Percentiles rank a stretch among this genome's conserved stretches.
phyloP scores from a whole-genome alignment of 805 yeast species.

The Monosporozyma siamensis region DNA sequence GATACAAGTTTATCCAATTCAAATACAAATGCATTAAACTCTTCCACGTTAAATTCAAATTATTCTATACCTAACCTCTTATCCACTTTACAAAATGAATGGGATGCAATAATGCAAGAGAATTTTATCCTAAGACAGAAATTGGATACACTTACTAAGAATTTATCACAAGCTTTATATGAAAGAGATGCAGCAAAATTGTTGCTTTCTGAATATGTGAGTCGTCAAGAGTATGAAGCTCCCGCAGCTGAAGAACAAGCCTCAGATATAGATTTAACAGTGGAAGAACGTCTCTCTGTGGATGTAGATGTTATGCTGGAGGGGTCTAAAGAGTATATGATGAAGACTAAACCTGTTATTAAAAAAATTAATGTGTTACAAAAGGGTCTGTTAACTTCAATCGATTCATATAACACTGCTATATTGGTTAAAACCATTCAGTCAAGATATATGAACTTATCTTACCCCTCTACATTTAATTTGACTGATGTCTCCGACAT shows the following conservation, averaged over 20 bases:
- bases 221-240: neutral
- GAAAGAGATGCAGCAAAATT: slow-evolving; percentile 85
- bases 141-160: slow-evolving; percentile 54
- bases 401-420: neutral
- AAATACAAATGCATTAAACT: slow-evolving; percentile 22
- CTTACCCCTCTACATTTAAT: neutral
- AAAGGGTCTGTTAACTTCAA: neutral
- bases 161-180: slow-evolving; percentile 67
- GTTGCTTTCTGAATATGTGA: slow-evolving; percentile 51
- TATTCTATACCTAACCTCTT: slow-evolving; percentile 61
- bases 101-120: slow-evolving; percentile 82
- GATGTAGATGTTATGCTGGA: neutral
- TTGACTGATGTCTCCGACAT: neutral
- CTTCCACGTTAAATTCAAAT: slow-evolving; percentile 39
- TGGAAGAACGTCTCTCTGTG: neutral
- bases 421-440: neutral
- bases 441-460: neutral
- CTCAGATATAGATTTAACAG: neutral
- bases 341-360: neutral
- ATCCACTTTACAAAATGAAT: slow-evolving; percentile 72
- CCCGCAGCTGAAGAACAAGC: neutral
- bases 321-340: neutral
- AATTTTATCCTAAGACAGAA: slow-evolving; percentile 68
- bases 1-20: neutral
- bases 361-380: neutral